Evolutionary conservation across 2,329 filamentous ascomycete genomes (phyloP).

Genomic region (Lachnellula occidentalis): DNA sequence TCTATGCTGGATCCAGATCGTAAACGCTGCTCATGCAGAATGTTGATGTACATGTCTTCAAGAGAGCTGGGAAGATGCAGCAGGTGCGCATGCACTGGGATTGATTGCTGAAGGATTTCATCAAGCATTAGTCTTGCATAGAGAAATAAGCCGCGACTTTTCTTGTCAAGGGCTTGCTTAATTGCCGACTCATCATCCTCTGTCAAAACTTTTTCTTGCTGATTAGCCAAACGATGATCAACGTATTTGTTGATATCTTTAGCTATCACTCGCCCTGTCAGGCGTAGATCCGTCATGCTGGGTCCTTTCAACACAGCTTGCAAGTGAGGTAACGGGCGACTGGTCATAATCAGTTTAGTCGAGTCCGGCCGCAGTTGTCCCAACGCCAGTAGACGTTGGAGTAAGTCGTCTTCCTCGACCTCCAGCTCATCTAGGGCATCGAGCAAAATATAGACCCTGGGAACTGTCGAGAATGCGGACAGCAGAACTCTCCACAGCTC

Average conservation of each 20-base stretch:
- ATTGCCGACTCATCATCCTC: constrained; percentile 29
- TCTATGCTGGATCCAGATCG: constrained; percentile 29
- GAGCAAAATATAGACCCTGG: constrained; percentile 39
- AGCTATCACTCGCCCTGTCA: constrained; percentile 35
- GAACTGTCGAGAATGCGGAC: constrained; percentile 11
- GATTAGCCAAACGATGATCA: constrained; percentile 8
- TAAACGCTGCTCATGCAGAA: constrained; percentile 34
- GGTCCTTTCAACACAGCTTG: constrained; percentile 29
- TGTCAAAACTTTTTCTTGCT: constrained; percentile 35
- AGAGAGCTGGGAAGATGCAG: constrained; percentile 29
- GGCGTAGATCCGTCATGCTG: constrained; percentile 29
- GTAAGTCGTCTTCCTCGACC: constrained; percentile 30
- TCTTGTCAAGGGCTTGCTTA: neutral
- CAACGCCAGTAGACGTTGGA: constrained; percentile 30
- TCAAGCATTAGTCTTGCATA: constrained; percentile 23
- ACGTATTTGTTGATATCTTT: constrained; percentile 35
- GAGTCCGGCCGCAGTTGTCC: constrained; percentile 27
- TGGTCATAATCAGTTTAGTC: constrained; percentile 40
- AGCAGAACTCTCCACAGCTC: constrained; percentile 30
- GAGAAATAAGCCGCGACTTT: constrained; percentile 18
- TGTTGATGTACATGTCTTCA: constrained; percentile 35
- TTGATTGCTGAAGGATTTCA: constrained; percentile 16
- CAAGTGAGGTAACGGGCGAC: constrained; percentile 32
- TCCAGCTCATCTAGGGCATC: constrained; percentile 46
- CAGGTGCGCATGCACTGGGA: constrained; percentile 19